phyloP scores from a whole-genome alignment of 169 alveolate species.

The Eimeria falciformis region DNA sequence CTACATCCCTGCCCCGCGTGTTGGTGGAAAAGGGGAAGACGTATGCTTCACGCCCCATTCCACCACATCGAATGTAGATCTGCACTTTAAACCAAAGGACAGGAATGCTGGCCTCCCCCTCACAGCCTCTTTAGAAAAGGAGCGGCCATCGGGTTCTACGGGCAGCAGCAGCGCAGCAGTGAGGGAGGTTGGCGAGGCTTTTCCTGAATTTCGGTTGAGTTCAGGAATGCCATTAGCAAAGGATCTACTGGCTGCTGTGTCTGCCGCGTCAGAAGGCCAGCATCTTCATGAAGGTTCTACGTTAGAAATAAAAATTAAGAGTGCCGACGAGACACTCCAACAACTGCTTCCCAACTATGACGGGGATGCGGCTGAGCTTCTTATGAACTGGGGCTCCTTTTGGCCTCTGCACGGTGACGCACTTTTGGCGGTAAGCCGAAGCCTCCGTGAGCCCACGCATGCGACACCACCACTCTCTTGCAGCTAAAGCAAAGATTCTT shows the following conservation, averaged over 20 bases:
- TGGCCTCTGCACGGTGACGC: conserved; percentile 30
- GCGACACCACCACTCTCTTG: neutral
- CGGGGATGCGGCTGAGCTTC: neutral
- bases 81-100: neutral
- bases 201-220: no score
- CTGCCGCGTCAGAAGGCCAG: no score
- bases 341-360: neutral
- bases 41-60: conserved; percentile 18
- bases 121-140: no score
- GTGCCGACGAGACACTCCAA: neutral
- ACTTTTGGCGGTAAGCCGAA: neutral
- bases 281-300: no score
- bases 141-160: no score
- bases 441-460: neutral
- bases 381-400: conserved; percentile 36
- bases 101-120: no score
- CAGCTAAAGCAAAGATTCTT: no score
- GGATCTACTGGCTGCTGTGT: no score
- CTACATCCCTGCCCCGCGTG: conserved; percentile 51
- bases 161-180: no score
- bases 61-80: neutral
- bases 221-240: no score
- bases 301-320: no score
- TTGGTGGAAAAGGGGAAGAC: neutral
- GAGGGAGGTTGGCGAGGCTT: no score